Base-by-base conservation (phyloP, 2,329 filamentous ascomycete genomes). In the Aspergillus pseudoglaucus region DNA sequence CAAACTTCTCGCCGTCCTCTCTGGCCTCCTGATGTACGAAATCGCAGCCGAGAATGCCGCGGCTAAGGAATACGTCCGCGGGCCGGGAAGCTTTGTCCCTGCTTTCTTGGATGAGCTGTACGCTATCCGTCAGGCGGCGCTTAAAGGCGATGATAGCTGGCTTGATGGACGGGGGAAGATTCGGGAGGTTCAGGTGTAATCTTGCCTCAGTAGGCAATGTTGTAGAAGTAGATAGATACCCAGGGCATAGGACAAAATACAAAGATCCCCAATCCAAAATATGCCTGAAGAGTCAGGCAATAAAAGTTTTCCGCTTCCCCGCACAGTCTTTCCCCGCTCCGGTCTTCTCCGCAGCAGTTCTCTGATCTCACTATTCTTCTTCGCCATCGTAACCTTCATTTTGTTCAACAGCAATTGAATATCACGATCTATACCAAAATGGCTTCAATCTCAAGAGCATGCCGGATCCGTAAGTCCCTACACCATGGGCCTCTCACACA, bases 11-110 rank as follows among this genome's bases (percentile, higher is more conserved):
- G 88, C 88, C 4, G 81, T 83, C 0, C 64, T 95, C 1, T 82
- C 88, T 0, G 90, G 78, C 0, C 69, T 94, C 15, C 65, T 93
- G 54, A 79, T 89, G 64, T 96, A 85, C 63, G 90, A 93, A 64
- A 79, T 87, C 54, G 84, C 84, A 1, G 87, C 88, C 0, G 85
- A 91, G 70, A 69, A 71, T n/a, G 81, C 81, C n/a, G 78, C 74
- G 2, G 50, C 51, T 7, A 71, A 81, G 45, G 66, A 71, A 0
- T 77, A 83, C 53, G 88, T 93, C 3, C 76, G 75, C 49, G 91
- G 91, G 0, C 90, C 91, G 0, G 91, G 91, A 0, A 88, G 83
- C 0, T 96, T 96, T 72, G 83, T 94, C 10, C 85, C 89, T 0
- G 84, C 84, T 0, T 90, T 96, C 60, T 71, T 96, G 38, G 91